phyloP scores from a whole-genome alignment of 2,329 filamentous ascomycete species.

The Elsinoe perseae region DNA sequence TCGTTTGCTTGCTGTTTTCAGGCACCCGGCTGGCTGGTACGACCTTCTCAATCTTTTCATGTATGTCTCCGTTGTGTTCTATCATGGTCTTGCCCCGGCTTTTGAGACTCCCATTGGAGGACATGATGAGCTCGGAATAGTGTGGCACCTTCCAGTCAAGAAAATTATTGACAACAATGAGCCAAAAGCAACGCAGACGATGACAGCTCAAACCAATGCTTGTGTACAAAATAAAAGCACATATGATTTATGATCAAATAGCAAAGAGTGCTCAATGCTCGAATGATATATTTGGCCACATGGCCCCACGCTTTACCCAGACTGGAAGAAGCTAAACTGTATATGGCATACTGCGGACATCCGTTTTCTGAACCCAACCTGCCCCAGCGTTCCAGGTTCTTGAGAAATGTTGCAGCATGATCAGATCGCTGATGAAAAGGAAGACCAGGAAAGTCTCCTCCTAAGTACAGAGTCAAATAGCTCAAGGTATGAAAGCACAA shows the following conservation, averaged over 20 bases:
- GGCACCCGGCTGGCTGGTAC: conserved; percentile 15
- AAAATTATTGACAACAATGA: not conserved
- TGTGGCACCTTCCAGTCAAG: too few species aligned
- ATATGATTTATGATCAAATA: not conserved
- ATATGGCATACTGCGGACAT: not conserved
- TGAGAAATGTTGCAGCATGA: too few species aligned
- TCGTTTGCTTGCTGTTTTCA: conserved; percentile 19
- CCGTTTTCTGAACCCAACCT: not conserved
- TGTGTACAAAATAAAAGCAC: not conserved
- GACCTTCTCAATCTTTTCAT: conserved; percentile 18
- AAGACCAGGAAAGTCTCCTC: too few species aligned
- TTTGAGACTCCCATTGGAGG: conserved; percentile 8
- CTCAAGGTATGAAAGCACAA: not conserved
- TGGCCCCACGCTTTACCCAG: not conserved
- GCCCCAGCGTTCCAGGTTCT: not conserved
- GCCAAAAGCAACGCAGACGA: not conserved
- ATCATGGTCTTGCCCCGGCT: conserved; percentile 7
- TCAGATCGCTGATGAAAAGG: too few species aligned
- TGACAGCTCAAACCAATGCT: not conserved
- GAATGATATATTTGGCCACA: conserved; percentile 12
- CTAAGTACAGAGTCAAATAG: too few species aligned
- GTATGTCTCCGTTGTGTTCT: conserved; percentile 13
- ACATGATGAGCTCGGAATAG: too few species aligned
- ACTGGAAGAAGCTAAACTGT: not conserved
- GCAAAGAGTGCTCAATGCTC: not conserved